Evolutionary conservation across 108 stramenopile species (phyloP), one percentile per base, ranked within the genome.

Genomic region (Cylindrotheca closterium): DNA sequence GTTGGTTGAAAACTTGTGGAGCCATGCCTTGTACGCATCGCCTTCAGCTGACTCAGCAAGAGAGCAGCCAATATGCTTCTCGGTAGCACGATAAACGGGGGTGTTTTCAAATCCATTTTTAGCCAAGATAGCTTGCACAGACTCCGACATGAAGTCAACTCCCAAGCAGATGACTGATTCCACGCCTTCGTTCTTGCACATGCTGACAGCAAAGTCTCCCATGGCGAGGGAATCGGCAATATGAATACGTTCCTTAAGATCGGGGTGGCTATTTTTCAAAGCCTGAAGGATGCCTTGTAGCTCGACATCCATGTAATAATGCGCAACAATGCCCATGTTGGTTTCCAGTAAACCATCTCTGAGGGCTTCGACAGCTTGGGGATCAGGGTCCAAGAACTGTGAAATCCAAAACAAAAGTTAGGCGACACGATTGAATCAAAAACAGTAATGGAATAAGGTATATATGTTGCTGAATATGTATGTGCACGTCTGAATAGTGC

Each of bases 261-360:
- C 59, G 23, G 76, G 78, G 32, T 57, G 52, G 17, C 51, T 60
- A 33, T 63, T 52, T 52, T 77, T 63, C n/a, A 92, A 67, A 12
- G 91, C 82, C 47, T 75, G 73, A 51, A 93, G 68, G n/a, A 91
- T 80, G 45, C 92, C 93, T 70, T 97, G 97, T 55, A 97, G 68
- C 75, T 97, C 97, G 26, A 96, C 94, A 67, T 97, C 97, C 97
- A 97, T 97, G 81, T 97, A 97, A 67, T 94, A 97, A 60, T 97
- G 97, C 7, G 95, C 97, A 12, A 96, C 95, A 58, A 97, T 83
- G 25, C 95, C 94, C 62, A 93, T 83, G 37, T 96, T 88, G 23
- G 79, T 73, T 19, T 67, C 50, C 23, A 80, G 32, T 29, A 97
- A 74, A 8, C 64, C 63, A 32, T 67, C 67, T 21, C 83, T 59